phyloP scores from a whole-genome alignment of 192 early-diverging fungal genomes.

The Entomortierella parvispora region DNA sequence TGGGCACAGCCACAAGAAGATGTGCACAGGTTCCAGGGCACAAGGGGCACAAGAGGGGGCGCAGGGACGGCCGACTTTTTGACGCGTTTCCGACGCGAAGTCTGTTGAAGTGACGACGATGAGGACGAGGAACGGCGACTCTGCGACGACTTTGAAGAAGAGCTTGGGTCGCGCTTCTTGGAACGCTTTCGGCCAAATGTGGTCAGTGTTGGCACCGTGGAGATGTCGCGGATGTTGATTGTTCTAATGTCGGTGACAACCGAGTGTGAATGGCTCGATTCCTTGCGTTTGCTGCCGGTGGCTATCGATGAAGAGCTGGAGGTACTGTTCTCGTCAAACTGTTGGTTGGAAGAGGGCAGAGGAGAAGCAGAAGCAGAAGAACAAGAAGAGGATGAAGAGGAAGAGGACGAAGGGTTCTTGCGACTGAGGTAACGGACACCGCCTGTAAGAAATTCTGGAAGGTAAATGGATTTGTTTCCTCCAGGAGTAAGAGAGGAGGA shows the following conservation, averaged over 20 bases:
- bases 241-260: constrained; percentile 43
- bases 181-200: constrained; percentile 25
- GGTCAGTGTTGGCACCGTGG: constrained; percentile 34
- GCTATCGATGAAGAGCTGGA: background rate
- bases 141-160: background rate
- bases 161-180: constrained; percentile 31
- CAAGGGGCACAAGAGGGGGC: constrained; percentile 3
- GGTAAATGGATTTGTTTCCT: constrained; percentile 1
- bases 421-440: background rate
- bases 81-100: constrained; percentile 37
- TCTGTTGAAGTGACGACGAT: background rate
- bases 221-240: constrained; percentile 47
- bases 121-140: constrained; percentile 2
- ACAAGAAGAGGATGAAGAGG: background rate
- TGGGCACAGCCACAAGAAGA: constrained; percentile 26
- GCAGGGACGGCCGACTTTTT: constrained; percentile 30
- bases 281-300: background rate
- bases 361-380: background rate
- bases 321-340: no score
- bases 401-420: background rate
- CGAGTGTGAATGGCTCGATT: constrained; percentile 7
- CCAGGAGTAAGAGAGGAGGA: background rate
- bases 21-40: constrained; percentile 17
- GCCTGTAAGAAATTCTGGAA: constrained; percentile 17
- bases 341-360: no score